Percentiles rank a stretch among this genome's conserved stretches.
phyloP scores from a whole-genome alignment of 768 basidiomycete species.

The Tulasnella sp. region DNA sequence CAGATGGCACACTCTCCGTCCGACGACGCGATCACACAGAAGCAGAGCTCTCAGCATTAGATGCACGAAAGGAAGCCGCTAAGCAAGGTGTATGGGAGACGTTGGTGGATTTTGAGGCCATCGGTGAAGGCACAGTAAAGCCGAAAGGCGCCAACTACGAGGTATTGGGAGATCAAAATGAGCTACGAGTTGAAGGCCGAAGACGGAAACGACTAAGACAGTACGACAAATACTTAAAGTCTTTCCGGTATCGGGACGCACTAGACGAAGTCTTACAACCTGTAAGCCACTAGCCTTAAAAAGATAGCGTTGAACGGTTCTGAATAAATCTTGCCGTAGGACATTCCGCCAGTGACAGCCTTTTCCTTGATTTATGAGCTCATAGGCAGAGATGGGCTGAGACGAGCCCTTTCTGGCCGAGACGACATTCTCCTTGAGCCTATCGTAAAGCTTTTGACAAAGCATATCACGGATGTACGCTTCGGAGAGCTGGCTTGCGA shows the following conservation, averaged over 20 bases:
- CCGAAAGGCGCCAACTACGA: slow-evolving; percentile 38
- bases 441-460: slow-evolving; percentile 72
- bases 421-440: slow-evolving; percentile 93
- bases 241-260: slow-evolving; percentile 89
- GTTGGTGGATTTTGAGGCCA: slow-evolving; percentile 43
- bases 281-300: slow-evolving; percentile 35
- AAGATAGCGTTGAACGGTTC: too few relatives aligned
- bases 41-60: slow-evolving; percentile 35
- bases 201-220: slow-evolving; percentile 62
- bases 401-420: slow-evolving; percentile 74
- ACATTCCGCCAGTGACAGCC: slow-evolving; percentile 68
- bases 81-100: slow-evolving; percentile 54
- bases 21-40: slow-evolving; percentile 74
- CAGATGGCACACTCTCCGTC: slow-evolving; percentile 96
- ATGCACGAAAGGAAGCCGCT: slow-evolving; percentile 31
- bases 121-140: slow-evolving; percentile 41
- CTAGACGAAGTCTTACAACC: slow-evolving; percentile 84
- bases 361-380: slow-evolving; percentile 91
- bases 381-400: slow-evolving; percentile 80
- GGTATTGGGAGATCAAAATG: slow-evolving; percentile 51
- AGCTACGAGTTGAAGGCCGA: slow-evolving; percentile 65
- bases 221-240: slow-evolving; percentile 82
- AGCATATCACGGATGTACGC: slow-evolving; percentile 77
- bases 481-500: slow-evolving; percentile 87
- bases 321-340: too few relatives aligned